These are phyloP conservation scores for Boletus subluridellus DNA, from an alignment of 1,284 basidiomycete genomes.

Conservation along the genomic window DNA sequence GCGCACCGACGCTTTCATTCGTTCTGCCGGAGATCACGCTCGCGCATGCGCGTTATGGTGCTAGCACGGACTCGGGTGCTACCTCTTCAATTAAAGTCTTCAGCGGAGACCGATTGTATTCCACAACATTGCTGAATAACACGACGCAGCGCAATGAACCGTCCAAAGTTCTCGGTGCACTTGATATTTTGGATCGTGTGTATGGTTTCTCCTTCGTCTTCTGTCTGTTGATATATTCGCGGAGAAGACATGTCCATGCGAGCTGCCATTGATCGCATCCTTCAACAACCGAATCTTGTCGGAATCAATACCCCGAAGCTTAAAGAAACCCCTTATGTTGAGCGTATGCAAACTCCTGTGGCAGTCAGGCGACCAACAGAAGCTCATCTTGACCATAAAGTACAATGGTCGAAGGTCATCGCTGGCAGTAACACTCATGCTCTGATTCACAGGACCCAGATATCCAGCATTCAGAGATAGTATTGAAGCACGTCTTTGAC, in stretches of 20 bases:
- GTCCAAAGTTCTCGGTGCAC: slow-evolving; percentile 27
- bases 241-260: slow-evolving; percentile 25
- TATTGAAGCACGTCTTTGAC: neutral
- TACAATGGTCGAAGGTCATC: slow-evolving; percentile 7
- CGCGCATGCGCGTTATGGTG: slow-evolving; percentile 26
- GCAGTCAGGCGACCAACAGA: neutral
- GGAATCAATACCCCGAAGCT: slow-evolving; percentile 11
- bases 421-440: slow-evolving; percentile 4
- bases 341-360: neutral
- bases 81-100: neutral
- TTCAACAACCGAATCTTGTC: slow-evolving; percentile 21
- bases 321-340: neutral
- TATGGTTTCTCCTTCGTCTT: neutral
- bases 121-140: neutral
- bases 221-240: slow-evolving; percentile 4
- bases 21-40: slow-evolving; percentile 22
- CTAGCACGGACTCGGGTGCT: neutral
- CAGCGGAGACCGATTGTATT: slow-evolving; percentile 1
- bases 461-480: neutral
- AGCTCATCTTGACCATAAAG: slow-evolving; percentile 5
- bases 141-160: slow-evolving; percentile 8
- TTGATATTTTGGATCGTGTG: slow-evolving; percentile 31
- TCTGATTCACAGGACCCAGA: slow-evolving; percentile 8
- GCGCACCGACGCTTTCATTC: slow-evolving; percentile 7
- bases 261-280: slow-evolving; percentile 31